Base-by-base conservation (phyloP, 2,329 filamentous ascomycete genomes). In the Pestalotiopsis sp. region DNA sequence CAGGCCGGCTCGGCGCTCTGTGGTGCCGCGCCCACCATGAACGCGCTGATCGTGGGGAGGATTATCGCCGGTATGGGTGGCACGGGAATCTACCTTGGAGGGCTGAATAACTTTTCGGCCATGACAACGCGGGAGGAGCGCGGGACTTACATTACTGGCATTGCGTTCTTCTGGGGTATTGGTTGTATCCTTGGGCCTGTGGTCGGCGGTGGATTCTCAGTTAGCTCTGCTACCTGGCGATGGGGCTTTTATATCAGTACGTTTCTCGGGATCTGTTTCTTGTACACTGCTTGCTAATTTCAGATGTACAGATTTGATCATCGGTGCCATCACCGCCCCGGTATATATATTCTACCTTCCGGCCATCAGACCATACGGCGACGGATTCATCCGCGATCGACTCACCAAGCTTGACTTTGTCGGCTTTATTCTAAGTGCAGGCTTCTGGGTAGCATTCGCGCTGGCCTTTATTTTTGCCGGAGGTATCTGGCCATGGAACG, bases 401-500 rank as follows among this genome's bases (percentile, higher is more conserved):
- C 58, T 82, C 1, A 66, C 69, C 9, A 71, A 77, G 25, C 70
- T 86, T 17, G 86, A 87, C 72, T 82, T 74, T 45, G 49, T 85
- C 1, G 86, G 86, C 2, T 75, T 79, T 1, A 36, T 84, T 1
- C 77, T 88, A 6, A 78, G 76, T 58, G 74, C 79, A 1, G 84
- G 80, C 2, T 78, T 80, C 13, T 81, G 83, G 52, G 73, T 80
- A 1, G 75, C 77, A 7, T 72, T 85, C 39, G 77, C 85, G 23
- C 81, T 90, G 76, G 85, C 81, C 1, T 80, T 88, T 68, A 81
- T 80, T 67, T 86, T 88, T 58, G 87, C 84, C 7, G 87, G 87
- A 1, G 76, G 77, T 0, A 52, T 82, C 11, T 89, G 82, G 66
- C 71, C 79, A 0, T 90, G 87, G 86, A 73, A 77, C 56, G 78